Evolutionary conservation across 2,329 filamentous ascomycete species (phyloP).

Genomic region (Alternaria sp.): DNA sequence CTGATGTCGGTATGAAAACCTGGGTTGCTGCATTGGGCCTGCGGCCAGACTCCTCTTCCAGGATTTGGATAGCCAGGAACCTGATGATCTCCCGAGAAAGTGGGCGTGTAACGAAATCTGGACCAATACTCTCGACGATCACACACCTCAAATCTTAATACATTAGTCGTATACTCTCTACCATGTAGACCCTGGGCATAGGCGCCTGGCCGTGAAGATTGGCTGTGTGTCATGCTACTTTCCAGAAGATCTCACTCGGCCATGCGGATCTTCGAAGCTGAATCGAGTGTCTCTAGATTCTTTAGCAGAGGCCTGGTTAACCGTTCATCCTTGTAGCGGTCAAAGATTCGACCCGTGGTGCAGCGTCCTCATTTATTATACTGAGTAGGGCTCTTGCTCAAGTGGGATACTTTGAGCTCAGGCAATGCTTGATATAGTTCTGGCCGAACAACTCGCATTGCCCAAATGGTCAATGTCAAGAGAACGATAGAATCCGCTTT

Average conservation of each 20-base stretch:
- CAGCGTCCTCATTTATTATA: neutral
- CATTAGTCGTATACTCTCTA: neutral
- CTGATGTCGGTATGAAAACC: neutral
- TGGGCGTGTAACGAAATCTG: neutral
- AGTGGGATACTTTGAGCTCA: neutral
- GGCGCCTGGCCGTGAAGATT: neutral
- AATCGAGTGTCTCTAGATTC: neutral
- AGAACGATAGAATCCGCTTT: neutral
- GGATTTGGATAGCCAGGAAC: neutral
- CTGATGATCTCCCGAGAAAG: neutral
- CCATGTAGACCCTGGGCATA: neutral
- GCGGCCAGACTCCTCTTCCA: neutral
- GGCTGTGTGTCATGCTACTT: neutral
- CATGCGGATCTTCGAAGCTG: neutral
- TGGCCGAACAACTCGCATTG: neutral
- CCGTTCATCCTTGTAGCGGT: neutral
- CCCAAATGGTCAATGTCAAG: neutral
- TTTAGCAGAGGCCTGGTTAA: neutral
- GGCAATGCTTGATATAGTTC: neutral
- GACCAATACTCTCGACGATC: neutral
- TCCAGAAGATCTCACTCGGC: neutral
- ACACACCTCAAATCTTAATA: neutral
- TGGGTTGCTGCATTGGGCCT: neutral
- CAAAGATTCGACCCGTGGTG: neutral
- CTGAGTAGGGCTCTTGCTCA: neutral